Percentiles rank a stretch among this genome's conserved stretches.
Conservation (phyloP, 108 stramenopile genomes). For the Aurantiochytrium sp. region DNA sequence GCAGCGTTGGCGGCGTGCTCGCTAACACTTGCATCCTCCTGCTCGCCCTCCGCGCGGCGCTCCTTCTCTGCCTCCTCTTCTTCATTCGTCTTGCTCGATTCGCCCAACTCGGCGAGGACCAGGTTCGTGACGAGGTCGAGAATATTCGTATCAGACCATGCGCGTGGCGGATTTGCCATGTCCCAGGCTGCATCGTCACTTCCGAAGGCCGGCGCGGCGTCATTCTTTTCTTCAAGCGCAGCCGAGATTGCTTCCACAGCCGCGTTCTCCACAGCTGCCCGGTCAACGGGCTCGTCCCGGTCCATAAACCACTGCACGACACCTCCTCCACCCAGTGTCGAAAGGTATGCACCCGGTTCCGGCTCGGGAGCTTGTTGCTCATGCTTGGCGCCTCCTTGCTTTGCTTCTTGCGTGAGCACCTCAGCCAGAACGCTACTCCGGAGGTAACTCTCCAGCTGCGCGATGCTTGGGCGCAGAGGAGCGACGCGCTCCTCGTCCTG, state of each 20-base stretch:
- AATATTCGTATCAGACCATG: background rate
- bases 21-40: too few relatives aligned
- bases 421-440: background rate
- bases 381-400: too few relatives aligned
- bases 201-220: background rate
- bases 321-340: background rate
- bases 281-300: background rate
- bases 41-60: too few relatives aligned
- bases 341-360: too few relatives aligned
- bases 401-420: background rate
- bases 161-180: background rate
- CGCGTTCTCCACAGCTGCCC: background rate
- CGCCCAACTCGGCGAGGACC: too few relatives aligned
- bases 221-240: background rate
- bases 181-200: background rate
- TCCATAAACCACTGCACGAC: constrained; percentile 1
- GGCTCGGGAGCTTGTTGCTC: too few relatives aligned
- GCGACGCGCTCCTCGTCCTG: too few relatives aligned
- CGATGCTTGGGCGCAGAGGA: background rate
- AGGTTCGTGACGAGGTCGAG: background rate
- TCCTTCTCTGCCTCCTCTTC: too few relatives aligned
- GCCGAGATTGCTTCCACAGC: background rate
- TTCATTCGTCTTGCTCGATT: too few relatives aligned
- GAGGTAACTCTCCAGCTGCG: background rate
- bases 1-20: background rate